Conservation (phyloP, 75 land plant genomes). For the Pinus taeda region DNA sequence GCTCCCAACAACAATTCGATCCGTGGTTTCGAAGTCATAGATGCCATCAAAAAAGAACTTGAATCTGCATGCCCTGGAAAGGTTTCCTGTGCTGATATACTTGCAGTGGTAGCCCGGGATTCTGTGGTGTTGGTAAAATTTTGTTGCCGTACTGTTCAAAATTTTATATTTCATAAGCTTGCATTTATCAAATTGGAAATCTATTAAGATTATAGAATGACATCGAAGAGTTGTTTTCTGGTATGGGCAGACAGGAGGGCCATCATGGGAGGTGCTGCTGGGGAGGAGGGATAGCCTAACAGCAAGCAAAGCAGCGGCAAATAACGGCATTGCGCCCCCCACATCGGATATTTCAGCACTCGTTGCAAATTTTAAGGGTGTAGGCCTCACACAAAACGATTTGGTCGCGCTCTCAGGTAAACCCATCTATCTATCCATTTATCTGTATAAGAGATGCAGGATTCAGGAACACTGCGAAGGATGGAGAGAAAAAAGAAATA, state of each 20-base stretch:
- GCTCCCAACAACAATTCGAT: slow-evolving; percentile 10
- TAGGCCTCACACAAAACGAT: slow-evolving; percentile 58
- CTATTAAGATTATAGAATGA: no score
- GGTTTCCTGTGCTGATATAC: slow-evolving; percentile 21
- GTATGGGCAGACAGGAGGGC: slow-evolving; percentile 52
- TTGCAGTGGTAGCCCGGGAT: slow-evolving; percentile 18
- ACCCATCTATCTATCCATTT: not conserved
- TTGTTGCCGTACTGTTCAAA: no score
- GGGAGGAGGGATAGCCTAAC: slow-evolving; percentile 65
- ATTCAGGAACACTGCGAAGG: no score
- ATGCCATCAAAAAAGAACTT: slow-evolving; percentile 17
- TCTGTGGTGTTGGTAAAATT: slow-evolving; percentile 7
- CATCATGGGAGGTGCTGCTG: slow-evolving; percentile 51
- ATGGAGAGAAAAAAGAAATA: no score
- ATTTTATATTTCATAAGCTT: no score
- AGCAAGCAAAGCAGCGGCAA: slow-evolving; percentile 50
- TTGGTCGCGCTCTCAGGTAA: slow-evolving; percentile 85
- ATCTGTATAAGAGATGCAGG: not conserved
- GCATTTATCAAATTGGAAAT: no score
- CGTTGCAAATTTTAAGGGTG: slow-evolving; percentile 30
- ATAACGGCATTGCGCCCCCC: slow-evolving; percentile 53
- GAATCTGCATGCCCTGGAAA: slow-evolving; percentile 16
- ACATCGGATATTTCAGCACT: slow-evolving; percentile 41
- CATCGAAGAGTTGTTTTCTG: no score
- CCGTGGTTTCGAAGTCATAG: slow-evolving; percentile 24